These are phyloP conservation scores for Hyaloscypha bicolor DNA, from an alignment of 495 filamentous ascomycete species.

Conservation along the genomic window DNA sequence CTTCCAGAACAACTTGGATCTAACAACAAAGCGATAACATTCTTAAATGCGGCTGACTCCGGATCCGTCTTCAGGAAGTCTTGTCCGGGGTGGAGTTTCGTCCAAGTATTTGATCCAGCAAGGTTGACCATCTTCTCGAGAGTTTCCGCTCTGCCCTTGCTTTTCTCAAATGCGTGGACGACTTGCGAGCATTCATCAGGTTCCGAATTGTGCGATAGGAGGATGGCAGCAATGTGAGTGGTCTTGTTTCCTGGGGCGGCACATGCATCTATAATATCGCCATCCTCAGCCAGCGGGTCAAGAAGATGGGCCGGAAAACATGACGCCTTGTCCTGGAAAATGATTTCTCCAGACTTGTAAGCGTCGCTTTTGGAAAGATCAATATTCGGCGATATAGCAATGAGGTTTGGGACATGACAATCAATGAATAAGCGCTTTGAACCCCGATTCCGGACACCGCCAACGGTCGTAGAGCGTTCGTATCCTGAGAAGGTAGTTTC, in stretches of 20 bases:
- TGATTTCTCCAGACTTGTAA: constrained; percentile 75
- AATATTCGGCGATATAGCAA: constrained; percentile 69
- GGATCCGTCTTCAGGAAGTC: constrained; percentile 84
- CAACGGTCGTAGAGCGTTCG: constrained; percentile 49
- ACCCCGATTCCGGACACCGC: constrained; percentile 38
- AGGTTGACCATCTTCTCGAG: constrained; percentile 79
- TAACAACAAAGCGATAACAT: constrained; percentile 75
- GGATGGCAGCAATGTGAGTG: constrained; percentile 83
- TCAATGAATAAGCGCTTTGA: constrained; percentile 60
- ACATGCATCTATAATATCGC: constrained; percentile 84
- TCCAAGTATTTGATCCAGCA: constrained; percentile 67
- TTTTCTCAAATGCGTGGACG: constrained; percentile 73
- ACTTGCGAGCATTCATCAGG: constrained; percentile 36
- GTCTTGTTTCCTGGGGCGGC: constrained; percentile 97
- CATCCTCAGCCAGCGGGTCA: constrained; percentile 58
- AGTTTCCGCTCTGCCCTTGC: constrained; percentile 64
- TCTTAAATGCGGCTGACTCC: constrained; percentile 43
- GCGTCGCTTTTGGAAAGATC: constrained; percentile 71
- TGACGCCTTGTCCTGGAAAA: constrained; percentile 94
- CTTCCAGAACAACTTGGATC: constrained; percentile 95
- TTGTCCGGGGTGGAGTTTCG: constrained; percentile 65
- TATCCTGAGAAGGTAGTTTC: constrained; percentile 66
- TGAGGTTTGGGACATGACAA: constrained; percentile 75
- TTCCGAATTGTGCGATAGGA: constrained; percentile 42
- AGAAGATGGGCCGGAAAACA: constrained; percentile 92